A percentile compares a stretch with the other conserved stretches of the same genome.
phyloP scores from a whole-genome alignment of 306 rosid genomes.

The Citrullus colocynthis region DNA sequence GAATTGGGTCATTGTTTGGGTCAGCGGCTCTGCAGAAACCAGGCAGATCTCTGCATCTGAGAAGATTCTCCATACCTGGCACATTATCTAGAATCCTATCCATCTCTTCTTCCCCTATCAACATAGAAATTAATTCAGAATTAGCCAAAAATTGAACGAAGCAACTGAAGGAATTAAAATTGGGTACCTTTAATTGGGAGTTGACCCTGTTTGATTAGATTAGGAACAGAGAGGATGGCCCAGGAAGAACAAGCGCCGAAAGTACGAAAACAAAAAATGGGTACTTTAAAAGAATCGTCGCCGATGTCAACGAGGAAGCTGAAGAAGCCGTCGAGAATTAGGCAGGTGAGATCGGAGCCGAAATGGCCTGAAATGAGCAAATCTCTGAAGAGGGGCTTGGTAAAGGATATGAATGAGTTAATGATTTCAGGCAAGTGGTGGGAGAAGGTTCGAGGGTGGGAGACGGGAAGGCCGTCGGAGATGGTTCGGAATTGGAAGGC shows the following conservation, averaged over 20 bases:
- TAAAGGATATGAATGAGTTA: background rate
- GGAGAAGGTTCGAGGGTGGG: background rate
- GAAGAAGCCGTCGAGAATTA: slow-evolving; percentile 13
- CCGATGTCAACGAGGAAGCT: slow-evolving; percentile 3
- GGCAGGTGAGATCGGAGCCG: background rate
- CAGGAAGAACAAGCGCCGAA: background rate
- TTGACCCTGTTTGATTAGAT: slow-evolving; percentile 8
- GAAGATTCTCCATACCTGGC: background rate
- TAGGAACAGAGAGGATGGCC: background rate
- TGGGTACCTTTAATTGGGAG: slow-evolving; percentile 12
- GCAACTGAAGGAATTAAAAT: too few species aligned
- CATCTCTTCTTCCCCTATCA: slow-evolving; percentile 6
- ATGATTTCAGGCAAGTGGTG: background rate
- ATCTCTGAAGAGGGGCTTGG: background rate
- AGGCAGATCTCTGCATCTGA: slow-evolving; percentile 12
- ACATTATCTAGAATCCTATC: background rate
- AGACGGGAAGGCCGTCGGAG: slow-evolving; percentile 13
- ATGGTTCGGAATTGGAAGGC: slow-evolving; percentile 8
- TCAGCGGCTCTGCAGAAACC: background rate
- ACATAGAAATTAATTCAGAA: too few species aligned
- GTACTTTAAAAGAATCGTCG: background rate
- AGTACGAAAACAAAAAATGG: background rate
- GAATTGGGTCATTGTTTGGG: background rate
- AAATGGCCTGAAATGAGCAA: background rate
- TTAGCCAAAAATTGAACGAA: too few species aligned